These are phyloP conservation scores for Brassica napus DNA, from an alignment of 345 rosid species.

Conservation along the genomic window Da-Ae NC_063439.1:13707501-13708000, in stretches of 20 bases:
- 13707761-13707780: slow-evolving; percentile 31
- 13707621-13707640: slow-evolving; percentile 59
- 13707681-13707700: slow-evolving; percentile 35
- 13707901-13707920: slow-evolving; percentile 29
- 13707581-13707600: slow-evolving; percentile 72
- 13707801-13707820: background rate
- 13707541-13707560: slow-evolving; percentile 59
- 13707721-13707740: slow-evolving; percentile 17
- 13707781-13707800: slow-evolving; percentile 21
- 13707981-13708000: slow-evolving; percentile 33
- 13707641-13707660: slow-evolving; percentile 38
- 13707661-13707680: slow-evolving; percentile 34
- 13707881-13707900: slow-evolving; percentile 28
- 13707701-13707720: slow-evolving; percentile 35
- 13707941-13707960: slow-evolving; percentile 28
- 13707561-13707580: slow-evolving; percentile 41
- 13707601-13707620: slow-evolving; percentile 55
- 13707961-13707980: slow-evolving; percentile 33
- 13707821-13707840: background rate
- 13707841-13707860: slow-evolving; percentile 9
- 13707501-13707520: background rate
- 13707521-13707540: background rate
- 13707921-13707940: slow-evolving; percentile 17
- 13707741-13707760: slow-evolving; percentile 35
- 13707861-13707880: slow-evolving; percentile 28